A percentile compares a stretch with the other conserved stretches of the same genome.
Conservation (phyloP, 768 basidiomycete species). For the Coprinellus micaceus region DNA sequence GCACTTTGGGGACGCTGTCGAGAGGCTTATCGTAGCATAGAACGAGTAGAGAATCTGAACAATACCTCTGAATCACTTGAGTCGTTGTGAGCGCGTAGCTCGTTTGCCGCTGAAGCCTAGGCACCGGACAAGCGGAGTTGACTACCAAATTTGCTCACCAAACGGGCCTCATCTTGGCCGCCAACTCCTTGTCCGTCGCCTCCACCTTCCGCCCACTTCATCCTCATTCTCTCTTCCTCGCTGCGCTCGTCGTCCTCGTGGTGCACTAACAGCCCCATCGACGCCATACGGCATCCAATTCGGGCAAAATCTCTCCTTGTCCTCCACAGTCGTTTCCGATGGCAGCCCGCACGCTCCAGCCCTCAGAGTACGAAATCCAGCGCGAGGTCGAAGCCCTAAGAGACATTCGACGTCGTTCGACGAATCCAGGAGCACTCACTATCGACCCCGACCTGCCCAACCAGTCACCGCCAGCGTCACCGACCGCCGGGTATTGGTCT, state of each 20-base stretch:
- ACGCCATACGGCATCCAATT: neutral
- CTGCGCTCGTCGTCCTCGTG: constrained; percentile 1
- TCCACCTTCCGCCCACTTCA: constrained; percentile 13
- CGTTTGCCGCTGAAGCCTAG: constrained; percentile 6
- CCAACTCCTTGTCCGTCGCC: constrained; percentile 4
- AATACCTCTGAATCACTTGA: neutral
- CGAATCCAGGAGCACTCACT: constrained; percentile 75
- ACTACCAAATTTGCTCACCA: constrained; percentile 18
- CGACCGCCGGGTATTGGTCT: constrained; percentile 50
- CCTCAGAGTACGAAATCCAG: constrained; percentile 80
- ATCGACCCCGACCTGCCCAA: constrained; percentile 92
- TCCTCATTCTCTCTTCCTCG: constrained; percentile 6
- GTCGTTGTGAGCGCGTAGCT: neutral
- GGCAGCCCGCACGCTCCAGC: constrained; percentile 56
- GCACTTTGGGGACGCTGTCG: too few relatives aligned
- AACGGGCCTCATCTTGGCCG: constrained; percentile 7
- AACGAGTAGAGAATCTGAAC: neutral
- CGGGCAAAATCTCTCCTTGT: constrained; percentile 1
- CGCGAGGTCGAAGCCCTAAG: constrained; percentile 83
- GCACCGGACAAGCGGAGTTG: constrained; percentile 22
- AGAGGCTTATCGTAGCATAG: too few relatives aligned
- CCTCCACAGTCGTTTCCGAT: constrained; percentile 22
- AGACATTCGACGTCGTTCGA: constrained; percentile 81
- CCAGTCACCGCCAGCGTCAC: constrained; percentile 56
- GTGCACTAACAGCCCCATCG: neutral